phyloP scores from a whole-genome alignment of 257 asterid genomes.

The Rehmannia glutinosa region DNA sequence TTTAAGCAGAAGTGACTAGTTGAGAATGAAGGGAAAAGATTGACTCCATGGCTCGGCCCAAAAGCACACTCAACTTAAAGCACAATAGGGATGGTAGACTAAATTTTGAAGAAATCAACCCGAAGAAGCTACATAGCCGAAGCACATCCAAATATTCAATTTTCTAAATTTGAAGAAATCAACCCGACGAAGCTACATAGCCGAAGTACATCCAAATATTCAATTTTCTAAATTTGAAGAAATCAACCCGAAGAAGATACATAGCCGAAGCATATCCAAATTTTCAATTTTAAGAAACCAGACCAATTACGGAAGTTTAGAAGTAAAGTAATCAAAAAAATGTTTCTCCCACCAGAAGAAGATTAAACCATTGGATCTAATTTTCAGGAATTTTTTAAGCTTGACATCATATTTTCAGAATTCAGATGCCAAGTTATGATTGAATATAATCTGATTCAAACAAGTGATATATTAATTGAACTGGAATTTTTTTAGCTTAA shows the following conservation, averaged over 20 bases:
- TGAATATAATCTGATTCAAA: conserved; percentile 2
- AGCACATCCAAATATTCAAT: no score
- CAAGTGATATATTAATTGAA: not conserved
- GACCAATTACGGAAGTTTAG: not conserved
- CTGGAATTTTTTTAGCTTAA: not conserved
- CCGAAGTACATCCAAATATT: not conserved
- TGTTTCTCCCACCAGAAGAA: not conserved
- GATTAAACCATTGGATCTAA: not conserved
- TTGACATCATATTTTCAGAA: not conserved
- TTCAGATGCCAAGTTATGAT: not conserved
- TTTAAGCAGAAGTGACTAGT: not conserved
- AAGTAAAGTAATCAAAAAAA: not conserved
- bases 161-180: no score
- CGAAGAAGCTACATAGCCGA: not conserved
- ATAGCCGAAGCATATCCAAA: not conserved
- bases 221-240: not conserved
- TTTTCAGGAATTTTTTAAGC: not conserved
- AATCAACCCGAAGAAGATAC: not conserved
- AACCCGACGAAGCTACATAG: not conserved
- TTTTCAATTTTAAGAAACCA: not conserved
- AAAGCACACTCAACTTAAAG: not conserved
- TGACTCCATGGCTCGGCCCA: not conserved
- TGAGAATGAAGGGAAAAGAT: not conserved
- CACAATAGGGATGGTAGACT: not conserved
- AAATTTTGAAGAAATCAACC: not conserved